Conservation (phyloP, 169 alveolate genomes). For the Plasmodium coatneyi region DNA sequence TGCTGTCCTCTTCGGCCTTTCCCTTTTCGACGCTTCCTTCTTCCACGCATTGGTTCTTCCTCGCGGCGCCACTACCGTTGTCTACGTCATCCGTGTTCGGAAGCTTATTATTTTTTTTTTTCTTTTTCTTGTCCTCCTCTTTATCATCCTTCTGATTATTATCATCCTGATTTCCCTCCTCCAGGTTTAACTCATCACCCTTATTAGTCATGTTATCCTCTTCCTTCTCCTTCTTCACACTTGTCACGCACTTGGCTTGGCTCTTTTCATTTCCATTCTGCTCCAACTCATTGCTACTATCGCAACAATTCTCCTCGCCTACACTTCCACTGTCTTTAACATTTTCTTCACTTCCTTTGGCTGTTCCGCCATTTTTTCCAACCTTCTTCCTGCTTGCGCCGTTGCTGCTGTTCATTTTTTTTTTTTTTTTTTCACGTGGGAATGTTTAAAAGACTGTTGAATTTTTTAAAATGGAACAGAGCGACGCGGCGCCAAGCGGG, state of each 20-base stretch:
- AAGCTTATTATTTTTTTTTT: slow-evolving; percentile 1
- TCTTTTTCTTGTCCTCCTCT: slow-evolving; percentile 6
- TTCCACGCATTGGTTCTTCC: neutral
- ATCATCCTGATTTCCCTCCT: neutral
- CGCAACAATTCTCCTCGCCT: slow-evolving; percentile 13
- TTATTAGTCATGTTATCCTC: neutral
- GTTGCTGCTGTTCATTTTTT: slow-evolving; percentile 2
- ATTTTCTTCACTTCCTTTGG: slow-evolving; percentile 9
- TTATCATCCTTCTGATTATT: neutral
- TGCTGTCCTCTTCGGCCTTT: neutral
- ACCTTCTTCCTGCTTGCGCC: neutral
- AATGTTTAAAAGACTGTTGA: neutral
- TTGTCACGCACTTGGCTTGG: neutral
- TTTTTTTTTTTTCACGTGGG: neutral
- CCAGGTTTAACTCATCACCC: neutral
- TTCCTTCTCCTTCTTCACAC: neutral
- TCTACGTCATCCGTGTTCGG: neutral
- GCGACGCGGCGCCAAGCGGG: neutral
- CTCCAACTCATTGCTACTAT: neutral
- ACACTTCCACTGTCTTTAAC: slow-evolving; percentile 16
- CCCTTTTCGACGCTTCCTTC: slow-evolving; percentile 3
- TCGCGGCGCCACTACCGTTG: neutral
- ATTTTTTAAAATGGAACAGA: neutral
- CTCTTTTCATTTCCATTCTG: neutral
- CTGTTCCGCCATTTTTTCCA: neutral